Evolutionary conservation across 1,284 basidiomycete genomes (phyloP).

Genomic region (Leccinum angustisporum): DNA sequence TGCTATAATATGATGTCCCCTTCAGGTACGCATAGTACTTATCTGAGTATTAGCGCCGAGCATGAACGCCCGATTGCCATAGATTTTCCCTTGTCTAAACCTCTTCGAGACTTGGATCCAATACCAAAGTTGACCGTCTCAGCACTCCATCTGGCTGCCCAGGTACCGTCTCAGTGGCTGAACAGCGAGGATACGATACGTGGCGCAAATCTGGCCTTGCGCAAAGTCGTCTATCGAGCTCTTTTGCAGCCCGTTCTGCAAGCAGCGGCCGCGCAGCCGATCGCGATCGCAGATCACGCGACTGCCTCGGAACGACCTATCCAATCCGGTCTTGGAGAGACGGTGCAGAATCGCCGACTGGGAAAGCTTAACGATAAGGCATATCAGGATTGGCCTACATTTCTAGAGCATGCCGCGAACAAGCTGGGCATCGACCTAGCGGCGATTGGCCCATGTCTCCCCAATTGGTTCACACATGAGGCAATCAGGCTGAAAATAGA

Average conservation of each 20-base stretch:
- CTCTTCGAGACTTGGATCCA: conserved; percentile 25
- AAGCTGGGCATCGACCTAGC: conserved; percentile 37
- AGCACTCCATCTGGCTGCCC: conserved; percentile 61
- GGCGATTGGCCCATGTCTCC: conserved; percentile 27
- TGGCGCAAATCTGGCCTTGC: conserved; percentile 45
- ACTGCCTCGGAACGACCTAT: conserved; percentile 10
- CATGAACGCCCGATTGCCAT: conserved; percentile 10
- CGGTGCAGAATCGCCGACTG: conserved; percentile 41
- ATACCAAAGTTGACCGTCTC: conserved; percentile 25
- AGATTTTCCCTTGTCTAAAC: conserved; percentile 44
- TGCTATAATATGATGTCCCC: conserved; percentile 51
- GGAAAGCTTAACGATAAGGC: conserved; percentile 47
- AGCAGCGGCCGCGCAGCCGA: conserved; percentile 2
- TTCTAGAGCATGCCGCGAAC: conserved; percentile 39
- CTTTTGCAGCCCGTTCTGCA: conserved; percentile 39
- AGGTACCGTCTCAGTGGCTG: conserved; percentile 43
- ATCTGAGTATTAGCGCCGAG: conserved; percentile 1
- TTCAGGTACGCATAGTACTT: conserved; percentile 35
- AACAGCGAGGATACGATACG: conserved; percentile 24
- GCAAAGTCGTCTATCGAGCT: conserved; percentile 68
- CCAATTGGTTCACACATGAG: conserved; percentile 29
- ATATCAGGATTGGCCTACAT: conserved; percentile 48
- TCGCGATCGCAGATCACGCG: neutral
- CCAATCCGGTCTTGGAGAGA: conserved; percentile 34
- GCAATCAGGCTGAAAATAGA: conserved; percentile 30